Conservation (phyloP, 106 monocot species). For the Platanthera guangdongensis region DNA sequence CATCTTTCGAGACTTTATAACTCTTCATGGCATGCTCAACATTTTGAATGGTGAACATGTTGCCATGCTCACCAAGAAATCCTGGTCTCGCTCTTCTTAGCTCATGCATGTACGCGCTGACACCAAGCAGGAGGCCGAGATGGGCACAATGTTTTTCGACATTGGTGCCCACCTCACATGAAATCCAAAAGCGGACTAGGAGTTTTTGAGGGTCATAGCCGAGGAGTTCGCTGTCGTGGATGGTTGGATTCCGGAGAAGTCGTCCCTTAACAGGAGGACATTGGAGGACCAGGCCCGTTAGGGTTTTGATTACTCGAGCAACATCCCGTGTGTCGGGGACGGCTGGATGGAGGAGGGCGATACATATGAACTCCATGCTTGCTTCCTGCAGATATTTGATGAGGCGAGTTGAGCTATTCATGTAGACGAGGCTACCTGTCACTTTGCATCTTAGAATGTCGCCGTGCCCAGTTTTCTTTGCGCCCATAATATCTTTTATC, state of each 20-base stretch:
- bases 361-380: conserved; percentile 92
- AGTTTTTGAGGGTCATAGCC: conserved; percentile 59
- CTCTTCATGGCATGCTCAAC: conserved; percentile 77
- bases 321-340: conserved; percentile 47
- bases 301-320: conserved; percentile 63
- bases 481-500: conserved; percentile 76
- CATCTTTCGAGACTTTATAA: conserved; percentile 55
- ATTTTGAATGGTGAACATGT: conserved; percentile 97
- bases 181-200: conserved; percentile 87
- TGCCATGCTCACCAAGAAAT: conserved; percentile 73
- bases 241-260: conserved; percentile 58
- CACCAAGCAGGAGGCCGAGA: conserved; percentile 67
- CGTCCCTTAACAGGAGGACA: conserved; percentile 82
- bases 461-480: conserved; percentile 84
- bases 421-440: conserved; percentile 84
- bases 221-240: conserved; percentile 86
- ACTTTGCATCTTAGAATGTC: conserved; percentile 95
- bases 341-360: conserved; percentile 54
- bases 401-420: conserved; percentile 82
- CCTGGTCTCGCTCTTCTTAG: conserved; percentile 80
- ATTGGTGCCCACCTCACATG: conserved; percentile 87
- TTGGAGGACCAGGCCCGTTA: conserved; percentile 89
- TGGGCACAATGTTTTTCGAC: conserved; percentile 81
- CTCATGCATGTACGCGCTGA: conserved; percentile 92
- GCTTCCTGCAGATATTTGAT: conserved; percentile 97